Evolutionary conservation across 345 rosid species (phyloP).

Genomic region (Luvunga scandens): DNA sequence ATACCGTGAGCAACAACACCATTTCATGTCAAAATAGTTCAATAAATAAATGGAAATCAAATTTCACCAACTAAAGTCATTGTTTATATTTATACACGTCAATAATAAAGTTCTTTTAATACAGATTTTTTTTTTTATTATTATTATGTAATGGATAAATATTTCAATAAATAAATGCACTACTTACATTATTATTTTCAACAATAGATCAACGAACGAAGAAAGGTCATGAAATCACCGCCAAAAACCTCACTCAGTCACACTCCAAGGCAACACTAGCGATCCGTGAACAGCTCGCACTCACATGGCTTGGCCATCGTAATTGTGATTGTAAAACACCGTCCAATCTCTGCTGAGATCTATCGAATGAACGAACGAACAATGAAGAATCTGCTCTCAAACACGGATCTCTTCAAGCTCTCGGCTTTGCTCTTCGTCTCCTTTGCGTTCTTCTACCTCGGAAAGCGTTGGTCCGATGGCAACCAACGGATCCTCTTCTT

Average conservation of each 20-base stretch:
- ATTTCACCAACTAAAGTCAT: too few relatives aligned
- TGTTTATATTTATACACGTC: too few relatives aligned
- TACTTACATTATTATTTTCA: neutral
- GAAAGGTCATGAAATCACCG: neutral
- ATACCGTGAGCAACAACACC: too few relatives aligned
- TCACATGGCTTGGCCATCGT: neutral
- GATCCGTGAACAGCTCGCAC: neutral
- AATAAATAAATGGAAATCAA: too few relatives aligned
- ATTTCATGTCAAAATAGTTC: too few relatives aligned
- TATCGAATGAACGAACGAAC: neutral
- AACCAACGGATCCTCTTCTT: conserved; percentile 74
- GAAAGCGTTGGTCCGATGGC: conserved; percentile 78
- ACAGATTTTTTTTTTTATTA: too few relatives aligned
- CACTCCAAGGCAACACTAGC: neutral
- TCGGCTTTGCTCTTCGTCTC: conserved; percentile 51
- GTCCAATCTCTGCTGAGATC: neutral
- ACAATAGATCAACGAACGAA: neutral
- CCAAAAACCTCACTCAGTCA: neutral
- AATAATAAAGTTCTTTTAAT: too few relatives aligned
- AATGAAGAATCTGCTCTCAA: conserved; percentile 50
- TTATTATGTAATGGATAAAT: too few relatives aligned
- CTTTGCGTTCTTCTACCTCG: conserved; percentile 73
- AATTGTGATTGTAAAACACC: neutral
- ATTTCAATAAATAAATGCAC: too few relatives aligned
- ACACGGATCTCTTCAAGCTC: conserved; percentile 44